Evolutionary conservation across 2,329 filamentous ascomycete genomes (phyloP), one percentile per base, ranked within the genome.

Genomic region (Diaporthe longicolla): DNA sequence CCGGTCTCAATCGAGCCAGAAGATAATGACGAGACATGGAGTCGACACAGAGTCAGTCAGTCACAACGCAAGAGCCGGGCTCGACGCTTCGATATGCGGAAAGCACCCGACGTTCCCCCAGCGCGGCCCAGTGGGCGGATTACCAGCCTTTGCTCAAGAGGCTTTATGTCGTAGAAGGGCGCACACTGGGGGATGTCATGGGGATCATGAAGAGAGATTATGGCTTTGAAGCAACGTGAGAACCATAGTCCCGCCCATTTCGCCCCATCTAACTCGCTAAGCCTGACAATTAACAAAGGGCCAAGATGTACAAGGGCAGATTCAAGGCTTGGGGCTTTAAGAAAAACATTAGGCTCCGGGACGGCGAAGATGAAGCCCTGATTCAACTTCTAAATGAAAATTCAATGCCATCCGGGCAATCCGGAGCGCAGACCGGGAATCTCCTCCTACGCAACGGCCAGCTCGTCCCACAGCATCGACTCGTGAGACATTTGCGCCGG

Each of bases 121-220:
- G 26, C 1, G 43, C 29, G 5, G 29, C 17, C 11, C 43, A 50
- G 17, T 74, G 72, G 72, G 43, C n/a, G 11, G 24, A 45, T 13
- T 54, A 74, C 13, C 35, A 57, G 68, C 72, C 58, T 24, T 45
- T 43, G 21, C 59, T 74, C 9, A 48, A 63, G n/a, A 54, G 50
- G 24, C 50, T 74, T 13, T 74, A 74, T 43, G 32, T 74, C 43
- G 52, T 71, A 35, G 66, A 74, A 48, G 68, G 50, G 24, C 61
- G 50, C n/a, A 74, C 68, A n/a, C 68, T 74, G 21, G 55, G 66
- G 32, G 68, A 68, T 17, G 29, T 74, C 13, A 74, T 74, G 59
- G 68, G 54, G 1, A 57, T 45, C 29, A 74, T 74, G 72, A 29
- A 59, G 52, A 35, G 35, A 17, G 68, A 71, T 15, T 55, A 52